These are phyloP conservation scores for Nothophoma quercina DNA, from an alignment of 2,329 filamentous ascomycete species.

Conservation along the genomic window DNA sequence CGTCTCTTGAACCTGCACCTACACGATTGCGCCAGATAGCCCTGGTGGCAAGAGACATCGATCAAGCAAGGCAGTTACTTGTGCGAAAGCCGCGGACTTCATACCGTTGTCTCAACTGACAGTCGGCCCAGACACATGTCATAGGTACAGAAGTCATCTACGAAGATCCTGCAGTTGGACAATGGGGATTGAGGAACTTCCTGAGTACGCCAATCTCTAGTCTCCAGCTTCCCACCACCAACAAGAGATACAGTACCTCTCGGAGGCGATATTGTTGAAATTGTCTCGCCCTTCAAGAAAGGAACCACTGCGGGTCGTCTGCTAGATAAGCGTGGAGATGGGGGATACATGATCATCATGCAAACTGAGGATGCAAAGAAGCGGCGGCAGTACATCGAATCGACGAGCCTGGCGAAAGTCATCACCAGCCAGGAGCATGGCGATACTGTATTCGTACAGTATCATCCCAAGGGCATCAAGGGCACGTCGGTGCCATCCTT, in stretches of 20 bases:
- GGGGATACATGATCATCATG: constrained; percentile 60
- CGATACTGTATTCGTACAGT: constrained; percentile 51
- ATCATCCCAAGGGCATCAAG: constrained; percentile 55
- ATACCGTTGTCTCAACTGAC: no score
- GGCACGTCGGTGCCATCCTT: constrained; percentile 36
- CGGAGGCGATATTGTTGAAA: constrained; percentile 55
- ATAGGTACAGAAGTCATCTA: constrained; percentile 52
- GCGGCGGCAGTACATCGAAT: constrained; percentile 49
- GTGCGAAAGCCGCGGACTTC: no score
- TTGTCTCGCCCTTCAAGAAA: constrained; percentile 49
- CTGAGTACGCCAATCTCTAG: constrained; percentile 34
- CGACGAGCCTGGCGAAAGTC: constrained; percentile 45
- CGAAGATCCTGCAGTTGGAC: constrained; percentile 48
- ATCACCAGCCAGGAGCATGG: constrained; percentile 48
- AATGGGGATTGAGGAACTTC: constrained; percentile 54
- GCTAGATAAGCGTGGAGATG: constrained; percentile 53
- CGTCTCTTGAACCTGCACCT: constrained; percentile 20
- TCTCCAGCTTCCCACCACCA: background rate
- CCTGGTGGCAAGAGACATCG: constrained; percentile 41
- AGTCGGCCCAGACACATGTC: constrained; percentile 39
- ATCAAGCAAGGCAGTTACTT: constrained; percentile 33
- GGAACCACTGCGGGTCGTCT: constrained; percentile 53
- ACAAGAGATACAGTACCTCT: constrained; percentile 45
- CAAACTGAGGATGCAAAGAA: constrained; percentile 52
- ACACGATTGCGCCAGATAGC: constrained; percentile 49